Conservation (phyloP, 352 stramenopile genomes). For the Globisporangium megalacanthum region DNA sequence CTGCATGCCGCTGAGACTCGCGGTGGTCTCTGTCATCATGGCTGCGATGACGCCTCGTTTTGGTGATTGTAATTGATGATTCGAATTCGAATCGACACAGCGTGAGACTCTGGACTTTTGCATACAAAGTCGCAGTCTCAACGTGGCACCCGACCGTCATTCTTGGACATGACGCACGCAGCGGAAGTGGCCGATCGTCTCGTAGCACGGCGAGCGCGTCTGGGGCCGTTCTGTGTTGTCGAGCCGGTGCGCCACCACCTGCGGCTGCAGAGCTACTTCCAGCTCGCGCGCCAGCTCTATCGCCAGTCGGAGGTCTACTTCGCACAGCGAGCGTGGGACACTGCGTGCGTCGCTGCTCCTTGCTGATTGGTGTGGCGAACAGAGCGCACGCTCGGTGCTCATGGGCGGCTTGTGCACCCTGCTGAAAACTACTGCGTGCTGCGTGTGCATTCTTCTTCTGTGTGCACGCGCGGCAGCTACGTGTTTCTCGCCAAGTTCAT, state of each 20-base stretch:
- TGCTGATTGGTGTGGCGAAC: neutral
- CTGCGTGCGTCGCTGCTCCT: constrained; percentile 34
- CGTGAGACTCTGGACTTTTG: too few species aligned
- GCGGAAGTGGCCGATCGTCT: constrained; percentile 44
- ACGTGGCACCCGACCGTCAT: too few species aligned
- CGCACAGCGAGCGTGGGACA: constrained; percentile 52
- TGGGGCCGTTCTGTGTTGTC: constrained; percentile 56
- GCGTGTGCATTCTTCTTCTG: neutral
- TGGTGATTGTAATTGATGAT: too few species aligned
- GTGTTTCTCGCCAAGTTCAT: constrained; percentile 79
- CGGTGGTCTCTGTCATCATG: constrained; percentile 14
- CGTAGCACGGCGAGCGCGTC: constrained; percentile 41
- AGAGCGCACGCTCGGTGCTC: neutral
- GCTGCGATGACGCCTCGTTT: too few species aligned
- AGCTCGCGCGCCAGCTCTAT: constrained; percentile 68
- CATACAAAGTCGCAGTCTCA: neutral
- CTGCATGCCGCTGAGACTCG: constrained; percentile 47
- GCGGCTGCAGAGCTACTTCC: constrained; percentile 61
- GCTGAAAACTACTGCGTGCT: too few species aligned
- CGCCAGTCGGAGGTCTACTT: constrained; percentile 70
- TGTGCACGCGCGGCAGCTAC: constrained; percentile 32
- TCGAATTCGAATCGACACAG: too few species aligned
- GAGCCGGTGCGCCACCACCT: constrained; percentile 64
- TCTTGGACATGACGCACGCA: constrained; percentile 3
- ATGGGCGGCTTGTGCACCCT: neutral